phyloP scores from a whole-genome alignment of 495 filamentous ascomycete genomes.

The Penicillium bovifimosum region DNA sequence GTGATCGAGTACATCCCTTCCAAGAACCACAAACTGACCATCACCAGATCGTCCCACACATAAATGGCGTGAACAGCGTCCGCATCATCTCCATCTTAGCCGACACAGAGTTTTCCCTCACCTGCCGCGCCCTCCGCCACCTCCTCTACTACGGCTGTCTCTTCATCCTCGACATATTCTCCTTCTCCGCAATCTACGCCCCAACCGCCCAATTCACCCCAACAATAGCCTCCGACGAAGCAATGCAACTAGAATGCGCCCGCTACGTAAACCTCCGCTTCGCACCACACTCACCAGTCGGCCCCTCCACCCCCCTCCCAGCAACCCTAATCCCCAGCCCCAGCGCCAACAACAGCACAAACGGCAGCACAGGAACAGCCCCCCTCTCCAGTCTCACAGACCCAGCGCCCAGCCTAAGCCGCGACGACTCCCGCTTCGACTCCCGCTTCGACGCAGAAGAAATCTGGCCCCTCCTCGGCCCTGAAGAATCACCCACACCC shows the following conservation, averaged over 20 bases:
- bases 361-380: conserved; percentile 5
- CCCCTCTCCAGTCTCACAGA: conserved; percentile 18
- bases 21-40: neutral
- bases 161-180: conserved; percentile 85
- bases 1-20: neutral
- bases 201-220: conserved; percentile 68
- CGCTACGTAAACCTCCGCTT: conserved; percentile 63
- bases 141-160: conserved; percentile 86
- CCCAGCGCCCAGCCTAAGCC: conserved; percentile 14
- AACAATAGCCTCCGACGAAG: conserved; percentile 62
- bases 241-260: conserved; percentile 78
- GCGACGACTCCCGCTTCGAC: conserved; percentile 22
- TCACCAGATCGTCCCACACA: conserved; percentile 62
- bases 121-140: conserved; percentile 77
- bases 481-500: conserved; percentile 14
- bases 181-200: conserved; percentile 86
- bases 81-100: conserved; percentile 75
- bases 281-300: conserved; percentile 30
- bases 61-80: conserved; percentile 86
- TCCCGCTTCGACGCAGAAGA: conserved; percentile 35
- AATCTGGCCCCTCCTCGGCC: conserved; percentile 40
- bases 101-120: conserved; percentile 77
- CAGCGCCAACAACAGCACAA: conserved; percentile 6
- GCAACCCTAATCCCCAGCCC: conserved; percentile 6
- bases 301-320: conserved; percentile 16